Conservation (phyloP, 257 asterid species). For the Fraxinus cuspidata region DNA sequence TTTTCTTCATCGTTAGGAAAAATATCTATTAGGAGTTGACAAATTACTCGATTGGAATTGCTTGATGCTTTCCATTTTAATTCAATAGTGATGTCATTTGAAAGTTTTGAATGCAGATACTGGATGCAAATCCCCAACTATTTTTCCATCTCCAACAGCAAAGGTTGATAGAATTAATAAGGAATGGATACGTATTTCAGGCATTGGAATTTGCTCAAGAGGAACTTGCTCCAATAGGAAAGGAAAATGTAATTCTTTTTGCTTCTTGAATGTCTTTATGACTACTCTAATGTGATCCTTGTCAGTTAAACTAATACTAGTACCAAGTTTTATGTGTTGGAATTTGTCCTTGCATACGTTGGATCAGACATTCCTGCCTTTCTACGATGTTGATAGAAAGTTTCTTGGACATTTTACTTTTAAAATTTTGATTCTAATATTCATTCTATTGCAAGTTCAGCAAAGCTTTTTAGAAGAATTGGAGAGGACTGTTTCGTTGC, state of each 20-base stretch:
- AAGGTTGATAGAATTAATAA: constrained; percentile 14
- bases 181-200: constrained; percentile 69
- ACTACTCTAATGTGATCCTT: background rate
- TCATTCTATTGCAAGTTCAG: constrained; percentile 36
- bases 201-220: constrained; percentile 91
- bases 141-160: too few relatives aligned
- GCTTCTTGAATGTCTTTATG: background rate
- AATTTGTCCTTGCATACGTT: background rate
- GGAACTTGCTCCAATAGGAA: constrained; percentile 93
- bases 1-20: too few relatives aligned
- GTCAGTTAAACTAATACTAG: background rate
- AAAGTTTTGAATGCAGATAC: constrained; percentile 56
- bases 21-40: too few relatives aligned
- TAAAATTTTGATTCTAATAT: background rate
- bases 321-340: background rate
- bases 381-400: background rate
- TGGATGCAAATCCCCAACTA: constrained; percentile 57
- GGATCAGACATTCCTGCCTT: too few relatives aligned
- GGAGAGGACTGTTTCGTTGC: constrained; percentile 75
- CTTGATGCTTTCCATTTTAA: background rate
- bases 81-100: background rate
- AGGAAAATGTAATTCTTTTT: constrained; percentile 63
- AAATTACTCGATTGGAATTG: background rate
- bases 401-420: background rate
- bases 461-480: constrained; percentile 69